Conservation (phyloP, 345 rosid species). For the Dimocarpus longan region DNA sequence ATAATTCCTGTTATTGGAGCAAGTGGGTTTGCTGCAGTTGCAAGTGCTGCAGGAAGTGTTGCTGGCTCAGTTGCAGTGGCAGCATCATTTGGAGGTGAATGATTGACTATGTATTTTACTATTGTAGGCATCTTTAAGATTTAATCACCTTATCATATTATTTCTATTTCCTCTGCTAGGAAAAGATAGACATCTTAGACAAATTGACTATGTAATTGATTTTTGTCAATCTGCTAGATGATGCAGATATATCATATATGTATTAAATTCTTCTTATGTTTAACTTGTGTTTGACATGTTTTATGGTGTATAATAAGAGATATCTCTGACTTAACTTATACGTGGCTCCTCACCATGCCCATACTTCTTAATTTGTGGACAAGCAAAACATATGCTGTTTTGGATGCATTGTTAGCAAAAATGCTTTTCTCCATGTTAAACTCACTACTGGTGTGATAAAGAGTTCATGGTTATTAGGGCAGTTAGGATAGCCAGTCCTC, state of each 20-base stretch:
- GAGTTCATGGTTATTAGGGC: neutral
- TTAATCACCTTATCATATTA: constrained; percentile 13
- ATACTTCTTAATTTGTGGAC: neutral
- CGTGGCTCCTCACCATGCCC: neutral
- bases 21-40: constrained; percentile 96
- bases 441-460: neutral
- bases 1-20: constrained; percentile 94
- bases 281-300: neutral
- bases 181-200: neutral
- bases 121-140: neutral
- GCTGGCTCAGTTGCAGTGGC: constrained; percentile 99
- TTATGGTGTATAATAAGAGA: neutral
- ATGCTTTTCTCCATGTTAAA: neutral
- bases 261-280: neutral
- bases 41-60: constrained; percentile 93
- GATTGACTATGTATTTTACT: neutral
- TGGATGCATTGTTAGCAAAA: neutral
- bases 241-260: neutral
- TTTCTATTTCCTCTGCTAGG: neutral
- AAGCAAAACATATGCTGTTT: neutral
- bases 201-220: neutral
- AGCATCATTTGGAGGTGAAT: constrained; percentile 98
- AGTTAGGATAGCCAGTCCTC: neutral
- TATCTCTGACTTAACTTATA: neutral
- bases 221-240: neutral